Evolutionary conservation across 768 basidiomycete species (phyloP).

Genomic region (Russula lepida): DNA sequence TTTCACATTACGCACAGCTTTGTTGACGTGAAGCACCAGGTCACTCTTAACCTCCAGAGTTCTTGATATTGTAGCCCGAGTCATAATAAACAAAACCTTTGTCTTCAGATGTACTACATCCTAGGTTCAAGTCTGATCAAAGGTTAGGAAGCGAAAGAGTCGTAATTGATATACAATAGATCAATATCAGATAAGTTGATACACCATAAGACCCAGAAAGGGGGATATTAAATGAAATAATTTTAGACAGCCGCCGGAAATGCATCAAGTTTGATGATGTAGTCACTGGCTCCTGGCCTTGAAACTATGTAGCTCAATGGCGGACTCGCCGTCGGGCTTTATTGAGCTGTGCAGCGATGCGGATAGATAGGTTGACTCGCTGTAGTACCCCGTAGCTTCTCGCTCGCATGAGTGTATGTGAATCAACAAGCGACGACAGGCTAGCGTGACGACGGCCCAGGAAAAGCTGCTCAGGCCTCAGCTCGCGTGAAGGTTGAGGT

Average conservation of each 20-base stretch:
- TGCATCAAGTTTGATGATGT: background rate
- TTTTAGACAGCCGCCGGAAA: background rate
- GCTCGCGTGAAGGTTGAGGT: background rate
- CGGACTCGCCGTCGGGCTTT: too few relatives aligned
- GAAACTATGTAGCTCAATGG: background rate
- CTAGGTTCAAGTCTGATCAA: background rate
- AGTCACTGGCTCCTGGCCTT: background rate
- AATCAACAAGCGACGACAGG: slow-evolving; percentile 7
- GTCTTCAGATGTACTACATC: background rate
- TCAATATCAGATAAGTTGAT: background rate
- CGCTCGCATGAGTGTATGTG: slow-evolving; percentile 1
- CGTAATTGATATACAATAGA: background rate
- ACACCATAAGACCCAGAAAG: background rate
- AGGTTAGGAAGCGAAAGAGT: background rate
- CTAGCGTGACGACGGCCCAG: background rate
- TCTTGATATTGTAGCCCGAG: background rate
- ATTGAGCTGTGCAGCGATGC: background rate
- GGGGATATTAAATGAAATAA: background rate
- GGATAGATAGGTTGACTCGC: background rate
- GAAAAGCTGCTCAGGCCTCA: background rate
- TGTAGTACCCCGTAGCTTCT: background rate
- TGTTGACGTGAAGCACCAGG: background rate
- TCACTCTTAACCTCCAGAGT: background rate
- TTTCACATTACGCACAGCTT: background rate
- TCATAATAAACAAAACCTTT: too few relatives aligned